These are phyloP conservation scores for Scolecobasidium constrictum DNA, from an alignment of 2,329 filamentous ascomycete species.

Conservation along the genomic window DNA sequence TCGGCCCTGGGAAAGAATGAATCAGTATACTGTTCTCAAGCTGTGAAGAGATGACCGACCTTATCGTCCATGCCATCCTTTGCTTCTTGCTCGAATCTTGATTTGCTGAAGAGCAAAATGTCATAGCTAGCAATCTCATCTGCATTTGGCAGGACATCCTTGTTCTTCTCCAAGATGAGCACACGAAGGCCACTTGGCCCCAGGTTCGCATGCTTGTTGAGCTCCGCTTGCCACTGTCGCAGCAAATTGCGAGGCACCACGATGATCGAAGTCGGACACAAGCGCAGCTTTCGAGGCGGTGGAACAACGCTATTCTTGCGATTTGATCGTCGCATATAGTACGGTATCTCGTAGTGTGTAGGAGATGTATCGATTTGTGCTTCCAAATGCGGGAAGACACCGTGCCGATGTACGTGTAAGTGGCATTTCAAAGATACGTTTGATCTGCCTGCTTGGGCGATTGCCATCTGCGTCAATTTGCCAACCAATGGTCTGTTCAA, in stretches of 20 bases:
- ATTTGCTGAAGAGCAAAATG: conserved; percentile 65
- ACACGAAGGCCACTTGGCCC: conserved; percentile 44
- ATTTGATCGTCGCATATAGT: conserved; percentile 38
- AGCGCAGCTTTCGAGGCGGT: conserved; percentile 31
- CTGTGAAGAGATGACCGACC: conserved; percentile 17
- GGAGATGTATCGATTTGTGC: conserved; percentile 21
- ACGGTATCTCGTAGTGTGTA: conserved; percentile 30
- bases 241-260: conserved; percentile 77
- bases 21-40: conserved; percentile 12
- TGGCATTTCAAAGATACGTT: conserved; percentile 12
- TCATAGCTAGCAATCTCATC: conserved; percentile 56
- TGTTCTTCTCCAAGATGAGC: conserved; percentile 46
- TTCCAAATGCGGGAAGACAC: neutral
- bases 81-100: conserved; percentile 59
- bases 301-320: conserved; percentile 26
- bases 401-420: conserved; percentile 1
- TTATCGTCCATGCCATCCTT: conserved; percentile 37
- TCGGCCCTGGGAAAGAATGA: neutral
- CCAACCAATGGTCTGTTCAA: conserved; percentile 40
- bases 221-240: conserved; percentile 74
- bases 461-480: conserved; percentile 64
- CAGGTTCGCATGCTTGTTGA: conserved; percentile 59
- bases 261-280: conserved; percentile 62
- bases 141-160: conserved; percentile 44
- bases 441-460: conserved; percentile 29